Percentiles rank a stretch among this genome's conserved stretches.
Conservation (phyloP, 495 filamentous ascomycete species). For the Oidiodendron maius region DNA sequence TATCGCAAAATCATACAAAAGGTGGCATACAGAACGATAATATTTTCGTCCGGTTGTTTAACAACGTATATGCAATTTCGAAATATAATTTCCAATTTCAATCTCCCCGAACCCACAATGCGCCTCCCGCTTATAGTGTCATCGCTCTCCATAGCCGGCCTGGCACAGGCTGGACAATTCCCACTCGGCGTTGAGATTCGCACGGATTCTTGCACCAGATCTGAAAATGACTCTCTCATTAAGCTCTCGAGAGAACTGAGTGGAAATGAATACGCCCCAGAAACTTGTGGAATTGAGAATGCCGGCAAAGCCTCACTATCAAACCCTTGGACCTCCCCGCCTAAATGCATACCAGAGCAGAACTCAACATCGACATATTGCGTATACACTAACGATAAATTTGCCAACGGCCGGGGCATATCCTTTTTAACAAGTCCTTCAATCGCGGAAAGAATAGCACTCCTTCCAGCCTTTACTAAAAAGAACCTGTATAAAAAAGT, state of each 20-base stretch:
- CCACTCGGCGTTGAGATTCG: background rate
- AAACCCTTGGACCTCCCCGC: background rate
- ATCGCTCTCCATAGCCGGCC: background rate
- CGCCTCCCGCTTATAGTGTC: background rate
- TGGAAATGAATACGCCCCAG: background rate
- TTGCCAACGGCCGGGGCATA: constrained; percentile 18
- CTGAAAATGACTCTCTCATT: background rate
- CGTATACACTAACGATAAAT: constrained; percentile 14
- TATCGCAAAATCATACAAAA: background rate
- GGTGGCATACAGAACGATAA: background rate
- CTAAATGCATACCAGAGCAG: background rate
- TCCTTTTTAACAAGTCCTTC: constrained; percentile 19
- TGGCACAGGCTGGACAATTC: constrained; percentile 1
- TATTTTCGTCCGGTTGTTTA: background rate
- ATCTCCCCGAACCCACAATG: background rate
- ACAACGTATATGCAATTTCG: background rate
- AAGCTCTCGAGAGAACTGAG: background rate
- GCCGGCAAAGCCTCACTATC: background rate
- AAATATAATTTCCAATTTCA: too few relatives aligned
- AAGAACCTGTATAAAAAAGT: constrained; percentile 4
- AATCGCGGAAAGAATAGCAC: constrained; percentile 9
- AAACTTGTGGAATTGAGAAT: background rate
- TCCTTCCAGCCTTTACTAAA: constrained; percentile 8
- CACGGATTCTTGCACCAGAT: background rate
- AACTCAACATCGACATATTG: constrained; percentile 7